Percentiles rank a stretch among this genome's conserved stretches.
phyloP scores from a whole-genome alignment of 352 stramenopile genomes.

The Globisporangium recalcitrans region DNA sequence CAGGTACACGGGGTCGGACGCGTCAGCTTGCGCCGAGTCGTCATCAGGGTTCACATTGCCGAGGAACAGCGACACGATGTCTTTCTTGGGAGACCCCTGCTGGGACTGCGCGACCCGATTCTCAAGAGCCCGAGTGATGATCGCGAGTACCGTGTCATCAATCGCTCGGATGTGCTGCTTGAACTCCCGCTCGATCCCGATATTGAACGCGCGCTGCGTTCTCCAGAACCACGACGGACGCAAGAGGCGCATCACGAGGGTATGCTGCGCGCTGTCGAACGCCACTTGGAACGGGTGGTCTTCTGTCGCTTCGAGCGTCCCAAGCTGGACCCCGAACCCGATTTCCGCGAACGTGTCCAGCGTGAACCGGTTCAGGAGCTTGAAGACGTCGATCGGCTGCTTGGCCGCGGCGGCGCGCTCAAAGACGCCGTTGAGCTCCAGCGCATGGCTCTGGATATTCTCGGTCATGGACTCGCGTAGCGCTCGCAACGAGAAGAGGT shows the following conservation, averaged over 20 bases:
- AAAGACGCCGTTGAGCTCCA: conserved; percentile 15
- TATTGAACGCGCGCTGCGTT: too few relatives aligned
- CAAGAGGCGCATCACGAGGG: too few relatives aligned
- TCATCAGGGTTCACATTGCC: conserved; percentile 22
- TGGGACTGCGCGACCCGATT: not conserved
- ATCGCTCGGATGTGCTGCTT: conserved; percentile 29
- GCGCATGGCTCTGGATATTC: conserved; percentile 25
- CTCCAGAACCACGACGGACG: too few relatives aligned
- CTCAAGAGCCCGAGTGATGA: conserved; percentile 28
- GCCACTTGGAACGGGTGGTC: conserved; percentile 25
- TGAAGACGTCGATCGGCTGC: conserved; percentile 27
- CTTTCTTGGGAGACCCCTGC: conserved; percentile 3
- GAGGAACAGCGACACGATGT: conserved; percentile 49
- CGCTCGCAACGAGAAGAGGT: conserved; percentile 27
- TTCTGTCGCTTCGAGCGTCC: conserved; percentile 11
- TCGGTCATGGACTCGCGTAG: conserved; percentile 21
- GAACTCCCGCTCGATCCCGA: conserved; percentile 17
- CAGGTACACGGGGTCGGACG: conserved; percentile 16
- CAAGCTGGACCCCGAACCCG: conserved; percentile 28
- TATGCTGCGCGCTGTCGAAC: conserved; percentile 28
- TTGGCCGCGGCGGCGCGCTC: conserved; percentile 3
- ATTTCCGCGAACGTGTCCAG: conserved; percentile 49
- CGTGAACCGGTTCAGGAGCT: conserved; percentile 40
- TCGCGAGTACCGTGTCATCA: conserved; percentile 25
- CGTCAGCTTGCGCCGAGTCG: not conserved